Evolutionary conservation across 768 basidiomycete species (phyloP), one percentile per base, ranked within the genome.

Genomic region (Pleurotus citrinopileatus): DNA sequence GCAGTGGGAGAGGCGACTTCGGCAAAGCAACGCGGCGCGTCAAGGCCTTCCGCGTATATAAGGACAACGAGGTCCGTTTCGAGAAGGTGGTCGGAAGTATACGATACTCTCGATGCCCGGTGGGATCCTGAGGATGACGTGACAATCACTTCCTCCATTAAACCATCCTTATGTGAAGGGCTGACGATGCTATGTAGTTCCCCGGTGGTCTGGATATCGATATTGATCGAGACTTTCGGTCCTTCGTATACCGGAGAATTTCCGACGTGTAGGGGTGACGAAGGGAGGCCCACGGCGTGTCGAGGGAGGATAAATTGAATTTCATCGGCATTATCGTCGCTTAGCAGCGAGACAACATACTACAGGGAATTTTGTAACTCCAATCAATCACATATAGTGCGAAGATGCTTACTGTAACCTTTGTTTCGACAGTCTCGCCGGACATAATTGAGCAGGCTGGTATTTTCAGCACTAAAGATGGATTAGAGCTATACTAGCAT

Each of bases 11-110:
- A 52, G 38, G 67, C 65, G 1, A 70, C 58, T 57, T 85, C 81
- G 1, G 76, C 81, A 60, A 84, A 78, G 55, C 82, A 83, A 9
- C 82, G 73, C 2, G 84, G 81, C 8, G 63, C 60, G 58, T 84
- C 83, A 2, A 86, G 63, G 3, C 69, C 76, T 1, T 75, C 67
- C 0, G 83, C 78, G 20, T 71, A 63, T 17, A 85, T 68, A 1
- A 72, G 65, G 25, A 86, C 56, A 3, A 83, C 72, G 34, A 86
- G 81, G 57, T 84, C 81, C 5, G 68, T 57, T 0, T 66, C 64
- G 13, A 86, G 70, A 56, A 76, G 78, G 0, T 65, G 64, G 1
- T 52, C n/a, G 1, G 83, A 80, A 7, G 63, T 59, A 65, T 71
- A 74, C 38, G 61, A 61, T 17, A 72, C 70, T 17, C 69, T 74